phyloP scores from a whole-genome alignment of 352 stramenopile species.

The Peronospora destructor region DNA sequence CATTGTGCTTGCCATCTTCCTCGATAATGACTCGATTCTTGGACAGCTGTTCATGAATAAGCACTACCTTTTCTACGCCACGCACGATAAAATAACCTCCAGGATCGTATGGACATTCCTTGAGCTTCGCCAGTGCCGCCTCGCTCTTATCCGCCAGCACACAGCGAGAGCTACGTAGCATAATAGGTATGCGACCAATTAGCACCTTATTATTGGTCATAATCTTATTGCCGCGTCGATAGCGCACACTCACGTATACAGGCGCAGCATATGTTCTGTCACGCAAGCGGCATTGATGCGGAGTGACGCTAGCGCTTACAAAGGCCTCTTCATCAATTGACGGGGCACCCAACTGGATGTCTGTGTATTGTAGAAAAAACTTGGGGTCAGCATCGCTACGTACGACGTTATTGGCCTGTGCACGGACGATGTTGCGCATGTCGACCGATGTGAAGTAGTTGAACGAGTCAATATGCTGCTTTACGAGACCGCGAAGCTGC shows the following conservation, averaged over 20 bases:
- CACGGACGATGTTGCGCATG: slow-evolving; percentile 97
- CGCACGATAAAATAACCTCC: slow-evolving; percentile 99
- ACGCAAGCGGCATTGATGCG: slow-evolving; percentile 97
- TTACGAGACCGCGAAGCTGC: slow-evolving; percentile 86
- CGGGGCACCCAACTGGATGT: slow-evolving; percentile 96
- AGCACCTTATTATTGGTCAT: slow-evolving; percentile 97
- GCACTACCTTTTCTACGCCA: slow-evolving; percentile 97
- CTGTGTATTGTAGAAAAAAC: slow-evolving; percentile 98
- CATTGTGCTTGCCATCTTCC: slow-evolving; percentile 89
- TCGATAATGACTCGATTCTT: slow-evolving; percentile 99
- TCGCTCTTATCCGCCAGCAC: slow-evolving; percentile 93
- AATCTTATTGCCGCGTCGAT: slow-evolving; percentile 95
- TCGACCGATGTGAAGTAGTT: slow-evolving; percentile 98
- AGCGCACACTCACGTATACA: slow-evolving; percentile 98
- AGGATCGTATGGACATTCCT: slow-evolving; percentile 99
- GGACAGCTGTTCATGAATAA: slow-evolving; percentile 99
- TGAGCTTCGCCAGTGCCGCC: slow-evolving; percentile 91
- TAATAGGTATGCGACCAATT: slow-evolving; percentile 96
- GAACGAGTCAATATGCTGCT: slow-evolving; percentile 99
- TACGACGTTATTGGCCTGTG: slow-evolving; percentile 88
- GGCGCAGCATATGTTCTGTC: slow-evolving; percentile 98
- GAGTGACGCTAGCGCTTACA: slow-evolving; percentile 88
- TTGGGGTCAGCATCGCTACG: slow-evolving; percentile 94
- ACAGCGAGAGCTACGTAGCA: slow-evolving; percentile 96
- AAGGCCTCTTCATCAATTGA: slow-evolving; percentile 97